These are phyloP conservation scores for Mucor saturninus DNA, from an alignment of 371 early-diverging fungal genomes.

Conservation along the genomic window DNA sequence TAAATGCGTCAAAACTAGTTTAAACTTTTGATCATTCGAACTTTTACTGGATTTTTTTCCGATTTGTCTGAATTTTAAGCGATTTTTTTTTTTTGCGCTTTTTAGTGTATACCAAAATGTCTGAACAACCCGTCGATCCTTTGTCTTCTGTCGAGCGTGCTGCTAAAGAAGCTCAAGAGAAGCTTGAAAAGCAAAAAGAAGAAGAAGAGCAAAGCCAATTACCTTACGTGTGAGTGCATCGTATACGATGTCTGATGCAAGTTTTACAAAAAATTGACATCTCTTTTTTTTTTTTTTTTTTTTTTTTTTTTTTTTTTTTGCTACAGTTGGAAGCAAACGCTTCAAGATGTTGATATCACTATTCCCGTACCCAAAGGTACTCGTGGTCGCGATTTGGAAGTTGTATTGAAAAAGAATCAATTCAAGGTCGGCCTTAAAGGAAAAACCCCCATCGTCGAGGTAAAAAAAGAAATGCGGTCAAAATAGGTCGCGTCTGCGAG, in stretches of 20 bases:
- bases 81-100: neutral
- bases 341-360: conserved; percentile 82
- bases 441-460: conserved; percentile 77
- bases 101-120: conserved; percentile 11
- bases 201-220: conserved; percentile 62
- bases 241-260: too few species aligned
- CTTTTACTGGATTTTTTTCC: too few species aligned
- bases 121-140: conserved; percentile 24
- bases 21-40: too few species aligned
- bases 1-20: too few species aligned
- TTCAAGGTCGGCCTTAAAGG: conserved; percentile 80
- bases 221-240: conserved; percentile 54
- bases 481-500: too few species aligned
- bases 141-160: conserved; percentile 47
- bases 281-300: neutral
- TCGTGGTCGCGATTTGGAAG: conserved; percentile 69
- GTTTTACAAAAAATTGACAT: neutral
- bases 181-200: conserved; percentile 36
- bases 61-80: too few species aligned
- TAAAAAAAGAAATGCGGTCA: conserved; percentile 21
- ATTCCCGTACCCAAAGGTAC: conserved; percentile 82
- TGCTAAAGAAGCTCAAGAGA: conserved; percentile 36
- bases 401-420: conserved; percentile 69
- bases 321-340: conserved; percentile 81
- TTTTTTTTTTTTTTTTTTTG: neutral